These are phyloP conservation scores for Perkinsus olseni DNA, from an alignment of 169 alveolate genomes.

Conservation along the genomic window DNA sequence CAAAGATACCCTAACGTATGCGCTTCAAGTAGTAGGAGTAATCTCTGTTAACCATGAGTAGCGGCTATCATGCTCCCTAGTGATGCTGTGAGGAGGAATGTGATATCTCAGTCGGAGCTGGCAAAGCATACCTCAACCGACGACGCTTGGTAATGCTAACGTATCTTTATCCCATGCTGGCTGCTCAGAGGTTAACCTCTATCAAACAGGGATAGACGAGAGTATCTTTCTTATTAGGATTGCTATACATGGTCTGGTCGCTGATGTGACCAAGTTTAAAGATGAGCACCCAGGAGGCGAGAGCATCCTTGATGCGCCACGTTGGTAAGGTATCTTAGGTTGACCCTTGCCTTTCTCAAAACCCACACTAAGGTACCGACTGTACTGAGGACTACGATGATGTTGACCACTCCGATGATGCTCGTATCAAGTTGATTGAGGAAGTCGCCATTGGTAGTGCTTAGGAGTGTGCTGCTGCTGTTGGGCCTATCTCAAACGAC, in stretches of 20 bases:
- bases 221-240: background rate
- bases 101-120: background rate
- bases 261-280: background rate
- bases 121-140: background rate
- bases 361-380: background rate
- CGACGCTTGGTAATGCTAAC: background rate
- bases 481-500: background rate
- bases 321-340: background rate
- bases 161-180: too few relatives aligned
- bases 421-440: background rate
- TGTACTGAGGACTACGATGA: background rate
- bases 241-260: background rate
- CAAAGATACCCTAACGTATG: too few relatives aligned
- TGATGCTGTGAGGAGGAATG: background rate
- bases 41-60: background rate
- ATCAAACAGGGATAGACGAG: too few relatives aligned
- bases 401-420: background rate
- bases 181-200: too few relatives aligned
- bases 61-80: background rate
- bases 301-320: background rate
- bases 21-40: too few relatives aligned
- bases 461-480: background rate
- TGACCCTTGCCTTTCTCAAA: too few relatives aligned
- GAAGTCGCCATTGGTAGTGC: background rate
- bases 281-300: background rate